Conservation (phyloP, 2,329 filamentous ascomycete species). For the Colletotrichum australisinense region DNA sequence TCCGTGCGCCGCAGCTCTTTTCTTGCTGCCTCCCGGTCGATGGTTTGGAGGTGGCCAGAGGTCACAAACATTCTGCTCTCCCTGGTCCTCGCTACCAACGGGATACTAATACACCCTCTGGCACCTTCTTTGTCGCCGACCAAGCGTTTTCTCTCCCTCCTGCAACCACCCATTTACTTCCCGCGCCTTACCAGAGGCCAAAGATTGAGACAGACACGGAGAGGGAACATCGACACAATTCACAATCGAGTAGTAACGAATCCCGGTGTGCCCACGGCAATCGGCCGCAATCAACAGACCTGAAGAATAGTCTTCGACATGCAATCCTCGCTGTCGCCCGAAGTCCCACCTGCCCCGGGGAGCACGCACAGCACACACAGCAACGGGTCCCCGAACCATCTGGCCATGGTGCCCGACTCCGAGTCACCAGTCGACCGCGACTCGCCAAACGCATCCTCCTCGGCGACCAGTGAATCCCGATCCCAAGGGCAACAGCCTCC, state of each 20-base stretch:
- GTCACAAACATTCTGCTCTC: neutral
- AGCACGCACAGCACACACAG: constrained; percentile 29
- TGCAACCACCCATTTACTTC: constrained; percentile 1
- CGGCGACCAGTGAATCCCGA: constrained; percentile 34
- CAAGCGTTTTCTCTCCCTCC: neutral
- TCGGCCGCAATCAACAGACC: neutral
- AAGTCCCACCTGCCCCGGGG: constrained; percentile 24
- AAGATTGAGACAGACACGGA: too few relatives aligned
- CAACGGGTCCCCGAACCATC: constrained; percentile 30
- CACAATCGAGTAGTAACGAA: neutral
- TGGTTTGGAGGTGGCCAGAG: neutral
- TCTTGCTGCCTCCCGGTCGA: neutral
- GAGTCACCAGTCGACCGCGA: constrained; percentile 36
- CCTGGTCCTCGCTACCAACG: neutral
- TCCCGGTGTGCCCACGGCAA: neutral
- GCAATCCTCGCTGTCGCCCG: constrained; percentile 25
- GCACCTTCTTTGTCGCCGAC: constrained; percentile 2
- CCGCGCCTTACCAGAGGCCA: neutral
- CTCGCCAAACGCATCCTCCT: constrained; percentile 37
- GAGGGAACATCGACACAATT: neutral
- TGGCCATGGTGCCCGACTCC: constrained; percentile 17
- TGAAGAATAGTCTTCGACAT: neutral
- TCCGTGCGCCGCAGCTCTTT: neutral
- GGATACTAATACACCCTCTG: constrained; percentile 1
- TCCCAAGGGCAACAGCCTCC: constrained; percentile 41